Evolutionary conservation across 169 alveolate species (phyloP), one percentile per base, ranked within the genome.

Genomic region (Eimeria zaria): DNA sequence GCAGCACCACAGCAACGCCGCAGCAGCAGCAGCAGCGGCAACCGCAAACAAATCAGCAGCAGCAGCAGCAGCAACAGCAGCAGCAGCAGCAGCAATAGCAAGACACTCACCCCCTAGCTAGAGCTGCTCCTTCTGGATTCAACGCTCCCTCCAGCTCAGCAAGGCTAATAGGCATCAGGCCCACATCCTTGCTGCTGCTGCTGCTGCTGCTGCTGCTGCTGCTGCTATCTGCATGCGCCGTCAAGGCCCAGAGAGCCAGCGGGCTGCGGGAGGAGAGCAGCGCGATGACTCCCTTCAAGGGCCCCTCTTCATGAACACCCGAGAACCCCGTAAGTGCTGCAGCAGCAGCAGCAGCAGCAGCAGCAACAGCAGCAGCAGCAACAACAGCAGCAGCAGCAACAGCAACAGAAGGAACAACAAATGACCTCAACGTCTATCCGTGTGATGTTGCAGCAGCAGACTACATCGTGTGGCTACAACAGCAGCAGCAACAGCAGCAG

Each of bases 191-290:
- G 90, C 80, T 69, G 80, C 80, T 30, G 80, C 80, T 69, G 80
- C 80, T 69, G 80, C 80, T 69, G 80, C 48, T 69, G 80, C 80
- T 69, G 89, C 89, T 48, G 89, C 89, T 74, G 85, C 85, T 74
- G 46, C n/a, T 27, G 24, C 58, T 51, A 24, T 44, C 30, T 24
- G 27, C 71, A n/a, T 80, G 44, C 71, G 69, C 22, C 8, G 16
- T 80, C 67, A 81, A 62, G 20, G 71, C 71, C 90, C 90, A 81
- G n/a, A 81, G 90, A 2, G 90, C 90, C 48, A 81, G 69, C 27
- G 90, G 90, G n/a, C n/a, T 8, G 90, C 90, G 67, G 27, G 90
- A 48, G 48, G 71, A 18, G 73, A 81, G 73, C 67, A 81, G 62
- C 30, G 90, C 90, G 16, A 81, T 73, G 5, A 73, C 51, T 73